These are phyloP conservation scores for Exophiala sp. DNA, from an alignment of 2,329 filamentous ascomycete species.

Conservation along the genomic window DNA sequence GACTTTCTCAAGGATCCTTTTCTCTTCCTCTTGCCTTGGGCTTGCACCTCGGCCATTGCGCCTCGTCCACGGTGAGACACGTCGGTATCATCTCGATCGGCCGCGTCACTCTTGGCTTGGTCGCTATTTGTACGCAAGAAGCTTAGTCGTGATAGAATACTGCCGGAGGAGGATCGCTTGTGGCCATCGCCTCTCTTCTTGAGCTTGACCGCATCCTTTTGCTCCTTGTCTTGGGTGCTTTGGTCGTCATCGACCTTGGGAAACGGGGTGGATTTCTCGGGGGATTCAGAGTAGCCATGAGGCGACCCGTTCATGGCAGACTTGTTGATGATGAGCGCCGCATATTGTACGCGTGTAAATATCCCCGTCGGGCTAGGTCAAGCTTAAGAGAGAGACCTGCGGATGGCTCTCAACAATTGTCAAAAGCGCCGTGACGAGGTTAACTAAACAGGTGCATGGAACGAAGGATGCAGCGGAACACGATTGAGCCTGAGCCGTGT, in stretches of 20 bases:
- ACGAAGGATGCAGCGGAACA: no score
- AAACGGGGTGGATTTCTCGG: constrained; percentile 23
- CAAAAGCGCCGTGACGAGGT: no score
- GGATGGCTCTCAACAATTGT: no score
- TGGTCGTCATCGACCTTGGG: constrained; percentile 25
- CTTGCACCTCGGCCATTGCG: constrained; percentile 49
- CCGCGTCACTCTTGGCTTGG: constrained; percentile 32
- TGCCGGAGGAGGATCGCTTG: constrained; percentile 58
- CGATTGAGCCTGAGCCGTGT: no score
- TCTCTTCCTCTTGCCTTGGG: constrained; percentile 57
- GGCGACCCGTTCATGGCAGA: constrained; percentile 24
- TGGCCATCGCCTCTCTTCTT: constrained; percentile 33
- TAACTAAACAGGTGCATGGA: no score
- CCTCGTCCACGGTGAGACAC: constrained; percentile 33
- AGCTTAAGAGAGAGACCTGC: no score
- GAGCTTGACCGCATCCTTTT: constrained; percentile 12
- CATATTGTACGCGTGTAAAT: neutral
- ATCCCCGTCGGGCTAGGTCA: no score
- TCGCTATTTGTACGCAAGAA: constrained; percentile 58
- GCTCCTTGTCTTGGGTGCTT: constrained; percentile 19
- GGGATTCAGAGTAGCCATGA: constrained; percentile 16
- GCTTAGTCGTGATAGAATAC: constrained; percentile 65
- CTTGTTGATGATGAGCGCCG: neutral
- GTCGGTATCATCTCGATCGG: constrained; percentile 28
- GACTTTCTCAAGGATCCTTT: constrained; percentile 85